Percentiles rank a stretch among this genome's conserved stretches.
phyloP scores from a whole-genome alignment of 2,329 filamentous ascomycete species.

The Fusarium solani-melongenae region DNA sequence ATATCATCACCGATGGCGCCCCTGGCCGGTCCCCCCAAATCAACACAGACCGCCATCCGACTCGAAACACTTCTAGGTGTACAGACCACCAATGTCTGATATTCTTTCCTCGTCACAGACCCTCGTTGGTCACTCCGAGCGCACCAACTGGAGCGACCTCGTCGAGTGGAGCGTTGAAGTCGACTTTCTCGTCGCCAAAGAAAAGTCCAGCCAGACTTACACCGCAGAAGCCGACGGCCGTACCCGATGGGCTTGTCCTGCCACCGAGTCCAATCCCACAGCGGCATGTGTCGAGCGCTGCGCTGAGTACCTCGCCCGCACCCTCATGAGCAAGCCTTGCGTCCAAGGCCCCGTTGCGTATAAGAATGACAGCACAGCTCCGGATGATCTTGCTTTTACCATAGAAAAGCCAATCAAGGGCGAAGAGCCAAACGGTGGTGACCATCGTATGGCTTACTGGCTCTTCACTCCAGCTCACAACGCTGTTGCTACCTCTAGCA shows the following conservation, averaged over 20 bases:
- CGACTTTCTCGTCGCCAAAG: conserved; percentile 40
- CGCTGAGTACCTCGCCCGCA: conserved; percentile 8
- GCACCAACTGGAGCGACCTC: neutral
- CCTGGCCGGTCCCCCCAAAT: neutral
- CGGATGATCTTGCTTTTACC: neutral
- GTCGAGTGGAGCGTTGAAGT: conserved; percentile 35
- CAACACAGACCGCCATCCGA: neutral
- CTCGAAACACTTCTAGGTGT: neutral
- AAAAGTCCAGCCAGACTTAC: conserved; percentile 9
- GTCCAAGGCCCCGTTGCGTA: conserved; percentile 19
- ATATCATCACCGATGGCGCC: neutral
- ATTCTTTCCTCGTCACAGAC: neutral
- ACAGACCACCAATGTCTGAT: neutral
- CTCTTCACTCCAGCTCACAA: conserved; percentile 20
- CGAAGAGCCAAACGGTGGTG: neutral
- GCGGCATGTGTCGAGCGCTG: conserved; percentile 17
- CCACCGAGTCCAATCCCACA: conserved; percentile 8
- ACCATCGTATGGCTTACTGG: conserved; percentile 18
- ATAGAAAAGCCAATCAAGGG: neutral
- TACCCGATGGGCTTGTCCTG: conserved; percentile 34
- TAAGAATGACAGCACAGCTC: neutral
- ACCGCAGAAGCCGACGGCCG: neutral
- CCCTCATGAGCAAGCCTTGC: neutral
- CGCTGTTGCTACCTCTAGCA: conserved; percentile 5
- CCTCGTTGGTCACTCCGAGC: neutral